Evolutionary conservation across 805 yeast species (phyloP).

Genomic region (Candida sakaeoensis): DNA sequence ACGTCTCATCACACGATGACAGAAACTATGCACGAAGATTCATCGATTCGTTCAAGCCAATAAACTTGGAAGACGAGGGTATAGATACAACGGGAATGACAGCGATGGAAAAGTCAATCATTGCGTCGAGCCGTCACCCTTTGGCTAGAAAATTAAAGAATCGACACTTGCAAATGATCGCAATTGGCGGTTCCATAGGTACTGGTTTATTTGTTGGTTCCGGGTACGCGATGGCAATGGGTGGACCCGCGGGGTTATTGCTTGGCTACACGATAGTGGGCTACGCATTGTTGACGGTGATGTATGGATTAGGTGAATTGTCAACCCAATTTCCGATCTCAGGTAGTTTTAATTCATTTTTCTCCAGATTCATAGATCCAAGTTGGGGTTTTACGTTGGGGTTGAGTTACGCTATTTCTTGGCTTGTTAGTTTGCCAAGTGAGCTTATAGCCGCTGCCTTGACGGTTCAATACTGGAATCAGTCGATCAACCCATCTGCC

Average conservation of each 20-base stretch:
- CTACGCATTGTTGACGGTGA: slow-evolving; percentile 50
- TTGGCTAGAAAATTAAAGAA: slow-evolving; percentile 42
- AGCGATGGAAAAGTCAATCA: slow-evolving; percentile 34
- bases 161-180: slow-evolving; percentile 58
- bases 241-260: slow-evolving; percentile 41
- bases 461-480: slow-evolving; percentile 33
- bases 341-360: slow-evolving; percentile 36
- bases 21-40: slow-evolving; percentile 11
- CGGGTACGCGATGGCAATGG: slow-evolving; percentile 38
- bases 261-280: slow-evolving; percentile 60
- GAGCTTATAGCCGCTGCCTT: slow-evolving; percentile 36
- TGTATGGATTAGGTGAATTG: slow-evolving; percentile 60
- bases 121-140: slow-evolving; percentile 41
- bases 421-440: slow-evolving; percentile 34
- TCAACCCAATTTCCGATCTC: slow-evolving; percentile 46
- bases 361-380: slow-evolving; percentile 32
- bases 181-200: slow-evolving; percentile 71
- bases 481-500: slow-evolving; percentile 28
- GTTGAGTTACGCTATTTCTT: slow-evolving; percentile 30
- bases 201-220: slow-evolving; percentile 53
- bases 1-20: neutral
- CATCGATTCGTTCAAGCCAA: slow-evolving; percentile 36
- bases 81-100: slow-evolving; percentile 38
- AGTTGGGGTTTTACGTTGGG: slow-evolving; percentile 37
- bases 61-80: slow-evolving; percentile 36